phyloP scores from a whole-genome alignment of 208 protist genomes.

The Polymyxa betae region DNA sequence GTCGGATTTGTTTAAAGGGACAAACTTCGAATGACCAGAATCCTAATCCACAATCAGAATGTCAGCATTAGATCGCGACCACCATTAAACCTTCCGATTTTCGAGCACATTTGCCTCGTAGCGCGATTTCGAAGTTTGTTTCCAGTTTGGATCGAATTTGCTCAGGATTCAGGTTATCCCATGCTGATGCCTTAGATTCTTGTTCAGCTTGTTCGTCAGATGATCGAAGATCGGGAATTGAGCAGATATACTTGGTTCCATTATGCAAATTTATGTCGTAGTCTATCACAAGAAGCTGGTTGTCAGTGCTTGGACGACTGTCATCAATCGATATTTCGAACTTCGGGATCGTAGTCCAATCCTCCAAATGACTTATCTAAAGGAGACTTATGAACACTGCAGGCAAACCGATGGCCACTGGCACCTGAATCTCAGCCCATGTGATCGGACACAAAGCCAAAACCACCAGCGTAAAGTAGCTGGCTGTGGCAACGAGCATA shows the following conservation, averaged over 20 bases:
- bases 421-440: too few relatives aligned
- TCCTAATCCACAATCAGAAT: neutral
- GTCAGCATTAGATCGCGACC: neutral
- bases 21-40: conserved; percentile 47
- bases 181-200: too few relatives aligned
- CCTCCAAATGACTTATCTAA: neutral
- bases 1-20: neutral
- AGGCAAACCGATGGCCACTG: too few relatives aligned
- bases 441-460: too few relatives aligned
- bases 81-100: neutral
- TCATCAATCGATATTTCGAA: neutral
- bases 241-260: neutral
- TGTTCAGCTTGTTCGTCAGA: too few relatives aligned
- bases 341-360: neutral
- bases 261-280: neutral
- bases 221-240: too few relatives aligned
- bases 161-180: too few relatives aligned
- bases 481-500: too few relatives aligned
- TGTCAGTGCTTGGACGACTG: neutral
- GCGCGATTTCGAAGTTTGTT: neutral
- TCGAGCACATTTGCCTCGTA: neutral
- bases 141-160: neutral
- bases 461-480: too few relatives aligned
- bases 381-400: too few relatives aligned
- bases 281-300: neutral